These are phyloP conservation scores for Wickerhamiella pararugosa DNA, from an alignment of 1,139 yeast species.

Conservation along the genomic window DNA sequence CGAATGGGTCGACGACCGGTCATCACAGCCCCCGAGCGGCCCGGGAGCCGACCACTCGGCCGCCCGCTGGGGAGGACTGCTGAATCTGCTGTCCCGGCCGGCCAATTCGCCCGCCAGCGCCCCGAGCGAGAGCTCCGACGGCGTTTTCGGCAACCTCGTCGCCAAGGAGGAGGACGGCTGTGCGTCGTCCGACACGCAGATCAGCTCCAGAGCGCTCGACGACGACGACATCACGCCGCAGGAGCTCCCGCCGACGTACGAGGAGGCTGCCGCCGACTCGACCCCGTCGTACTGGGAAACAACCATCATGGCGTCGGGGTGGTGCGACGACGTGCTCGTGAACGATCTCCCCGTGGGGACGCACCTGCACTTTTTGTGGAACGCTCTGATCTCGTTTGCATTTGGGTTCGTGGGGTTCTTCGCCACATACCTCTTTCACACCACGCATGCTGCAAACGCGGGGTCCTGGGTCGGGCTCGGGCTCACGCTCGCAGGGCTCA, in stretches of 20 bases:
- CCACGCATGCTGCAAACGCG: constrained; percentile 94
- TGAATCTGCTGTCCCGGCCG: constrained; percentile 1
- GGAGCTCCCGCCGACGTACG: constrained; percentile 75
- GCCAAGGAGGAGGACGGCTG: constrained; percentile 54
- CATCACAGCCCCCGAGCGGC: not conserved
- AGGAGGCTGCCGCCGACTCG: constrained; percentile 88
- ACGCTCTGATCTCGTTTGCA: constrained; percentile 69
- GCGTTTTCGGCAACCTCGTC: constrained; percentile 79
- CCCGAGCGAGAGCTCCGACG: constrained; percentile 35
- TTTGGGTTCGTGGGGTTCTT: constrained; percentile 91
- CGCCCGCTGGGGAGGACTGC: constrained; percentile 1
- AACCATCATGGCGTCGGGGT: constrained; percentile 65
- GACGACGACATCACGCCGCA: constrained; percentile 32
- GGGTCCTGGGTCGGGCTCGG: constrained; percentile 94
- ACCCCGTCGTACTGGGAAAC: constrained; percentile 97
- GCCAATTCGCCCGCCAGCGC: constrained; percentile 1
- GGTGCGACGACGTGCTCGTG: constrained; percentile 77
- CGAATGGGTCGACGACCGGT: constrained; percentile 18
- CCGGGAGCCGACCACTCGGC: constrained; percentile 3
- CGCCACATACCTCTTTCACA: constrained; percentile 77
- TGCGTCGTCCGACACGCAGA: constrained; percentile 33
- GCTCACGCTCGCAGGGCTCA: constrained; percentile 62
- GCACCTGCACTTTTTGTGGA: constrained; percentile 77
- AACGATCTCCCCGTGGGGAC: constrained; percentile 97
- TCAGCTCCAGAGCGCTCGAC: constrained; percentile 19